A percentile compares a stretch with the other conserved stretches of the same genome.
Conservation (phyloP, 2,329 filamentous ascomycete species). For the Ramularia collo-cygni region DNA sequence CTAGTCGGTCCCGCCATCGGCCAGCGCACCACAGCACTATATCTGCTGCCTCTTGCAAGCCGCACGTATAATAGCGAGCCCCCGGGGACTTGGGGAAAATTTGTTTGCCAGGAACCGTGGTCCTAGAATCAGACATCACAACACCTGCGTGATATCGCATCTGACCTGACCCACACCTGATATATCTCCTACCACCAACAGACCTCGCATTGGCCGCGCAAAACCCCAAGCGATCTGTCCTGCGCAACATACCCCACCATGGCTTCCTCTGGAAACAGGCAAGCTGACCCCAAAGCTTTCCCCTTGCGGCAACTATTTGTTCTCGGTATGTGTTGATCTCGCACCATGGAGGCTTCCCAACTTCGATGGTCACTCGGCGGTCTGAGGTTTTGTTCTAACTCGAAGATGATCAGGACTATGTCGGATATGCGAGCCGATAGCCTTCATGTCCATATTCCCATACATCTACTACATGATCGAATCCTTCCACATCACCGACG, state of each 20-base stretch:
- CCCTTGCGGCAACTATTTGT: conserved; percentile 53
- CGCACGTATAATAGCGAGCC: conserved; percentile 5
- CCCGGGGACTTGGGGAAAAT: not conserved
- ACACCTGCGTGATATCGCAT: conserved; percentile 3
- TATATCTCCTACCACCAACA: conserved; percentile 5
- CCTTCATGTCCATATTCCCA: conserved; percentile 98
- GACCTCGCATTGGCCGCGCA: conserved; percentile 3
- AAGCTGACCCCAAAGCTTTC: conserved; percentile 37
- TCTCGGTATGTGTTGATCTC: conserved; percentile 46
- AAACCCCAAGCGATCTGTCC: conserved; percentile 5
- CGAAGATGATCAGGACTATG: conserved; percentile 51
- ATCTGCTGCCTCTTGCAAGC: conserved; percentile 5
- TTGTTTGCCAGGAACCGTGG: conserved; percentile 1
- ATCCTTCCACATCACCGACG: conserved; percentile 77
- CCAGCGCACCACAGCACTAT: conserved; percentile 9
- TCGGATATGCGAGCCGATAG: conserved; percentile 95
- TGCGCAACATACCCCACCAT: conserved; percentile 12
- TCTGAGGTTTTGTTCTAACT: not conserved
- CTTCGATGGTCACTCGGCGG: too few species aligned
- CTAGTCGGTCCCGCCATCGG: conserved; percentile 1
- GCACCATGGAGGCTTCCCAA: too few species aligned
- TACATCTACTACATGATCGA: conserved; percentile 98
- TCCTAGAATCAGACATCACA: too few species aligned
- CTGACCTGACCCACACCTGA: conserved; percentile 11
- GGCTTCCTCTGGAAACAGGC: conserved; percentile 10